A percentile compares a stretch with the other conserved stretches of the same genome.
These are phyloP conservation scores for Metschnikowia borealis DNA, from an alignment of 805 yeast species.

Conservation along the genomic window DNA sequence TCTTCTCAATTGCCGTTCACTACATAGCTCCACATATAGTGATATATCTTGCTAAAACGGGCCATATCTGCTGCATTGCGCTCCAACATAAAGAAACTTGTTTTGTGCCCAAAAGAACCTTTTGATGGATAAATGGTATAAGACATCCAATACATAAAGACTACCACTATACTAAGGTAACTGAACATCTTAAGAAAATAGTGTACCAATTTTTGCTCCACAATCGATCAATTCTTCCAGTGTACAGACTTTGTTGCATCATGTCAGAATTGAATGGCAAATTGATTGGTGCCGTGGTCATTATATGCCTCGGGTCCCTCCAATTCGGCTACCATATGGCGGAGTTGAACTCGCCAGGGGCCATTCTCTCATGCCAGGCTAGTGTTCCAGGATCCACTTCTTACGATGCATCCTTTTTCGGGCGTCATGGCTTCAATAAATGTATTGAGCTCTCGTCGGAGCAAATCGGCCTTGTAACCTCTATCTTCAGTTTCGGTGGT, in stretches of 20 bases:
- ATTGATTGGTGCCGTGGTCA: constrained; percentile 44
- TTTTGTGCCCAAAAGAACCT: no score
- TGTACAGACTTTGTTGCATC: no score
- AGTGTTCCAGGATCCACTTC: constrained; percentile 29
- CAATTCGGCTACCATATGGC: constrained; percentile 96
- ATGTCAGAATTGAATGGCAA: constrained; percentile 19
- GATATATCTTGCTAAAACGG: neutral
- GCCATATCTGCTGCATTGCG: no score
- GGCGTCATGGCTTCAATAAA: constrained; percentile 33
- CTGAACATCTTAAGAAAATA: no score
- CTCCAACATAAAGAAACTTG: no score
- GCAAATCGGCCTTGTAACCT: constrained; percentile 69
- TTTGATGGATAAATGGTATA: no score
- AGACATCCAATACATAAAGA: no score
- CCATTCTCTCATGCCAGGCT: constrained; percentile 54
- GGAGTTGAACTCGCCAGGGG: constrained; percentile 87
- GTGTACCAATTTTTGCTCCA: no score
- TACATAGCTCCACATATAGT: neutral
- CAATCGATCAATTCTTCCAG: no score
- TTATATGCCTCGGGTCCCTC: constrained; percentile 72
- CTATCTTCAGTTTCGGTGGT: constrained; percentile 83
- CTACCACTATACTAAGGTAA: no score
- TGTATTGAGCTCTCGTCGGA: constrained; percentile 58
- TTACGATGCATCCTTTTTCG: constrained; percentile 39
- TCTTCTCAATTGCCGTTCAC: neutral